Base-by-base conservation (phyloP, 225 moss, liverwort and hornwort species). In the Ulota crispa region DNA sequence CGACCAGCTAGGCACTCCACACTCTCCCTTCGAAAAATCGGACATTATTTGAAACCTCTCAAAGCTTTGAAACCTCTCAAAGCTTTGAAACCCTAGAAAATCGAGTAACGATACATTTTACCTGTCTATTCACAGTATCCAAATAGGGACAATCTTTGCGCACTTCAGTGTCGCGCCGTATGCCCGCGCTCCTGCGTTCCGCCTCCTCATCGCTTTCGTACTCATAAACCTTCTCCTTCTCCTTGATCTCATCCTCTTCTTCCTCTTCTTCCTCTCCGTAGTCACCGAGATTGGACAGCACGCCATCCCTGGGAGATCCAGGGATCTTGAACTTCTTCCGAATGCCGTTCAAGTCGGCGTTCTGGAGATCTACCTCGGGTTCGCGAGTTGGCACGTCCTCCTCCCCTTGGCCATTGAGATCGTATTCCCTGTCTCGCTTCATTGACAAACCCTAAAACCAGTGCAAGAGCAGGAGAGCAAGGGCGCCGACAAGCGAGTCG, bases 111-210 rank as follows among this genome's bases (percentile, higher is more conserved):
- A 63, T 55, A 37, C n/a, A n/a, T n/a, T n/a, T n/a, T 70, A 95
- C 94, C 89, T 99, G 99, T 82, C 99, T 85, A 81, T 99, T 99
- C 36, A 99, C 99, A 43, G 99, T 99, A 74, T 99, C 99, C 83
- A 99, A 82, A 69, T 99, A 99, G 1, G 99, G 99, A 69, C 99
- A 99, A 86, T 99, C 99, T 78, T 83, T 93, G 24, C 99, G 92
- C 59, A 99, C 89, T 89, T 99, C 99, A 23, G 91, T 93, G 64
- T 91, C 93, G 6, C 99, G 92, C 13, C 95, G 92, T 65, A 84
- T 61, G 39, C 87, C 88, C 77, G 87, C 91, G 21, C 83, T 79
- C 37, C 81, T 76, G 69, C 84, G 86, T 66, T 93, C 94, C 19
- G 87, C 93, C 67, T 87, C 92, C 69, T 94, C 90, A 13, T 95